Evolutionary conservation across 352 stramenopile genomes (phyloP).

Genomic region (Phytophthora pinifolia): DNA sequence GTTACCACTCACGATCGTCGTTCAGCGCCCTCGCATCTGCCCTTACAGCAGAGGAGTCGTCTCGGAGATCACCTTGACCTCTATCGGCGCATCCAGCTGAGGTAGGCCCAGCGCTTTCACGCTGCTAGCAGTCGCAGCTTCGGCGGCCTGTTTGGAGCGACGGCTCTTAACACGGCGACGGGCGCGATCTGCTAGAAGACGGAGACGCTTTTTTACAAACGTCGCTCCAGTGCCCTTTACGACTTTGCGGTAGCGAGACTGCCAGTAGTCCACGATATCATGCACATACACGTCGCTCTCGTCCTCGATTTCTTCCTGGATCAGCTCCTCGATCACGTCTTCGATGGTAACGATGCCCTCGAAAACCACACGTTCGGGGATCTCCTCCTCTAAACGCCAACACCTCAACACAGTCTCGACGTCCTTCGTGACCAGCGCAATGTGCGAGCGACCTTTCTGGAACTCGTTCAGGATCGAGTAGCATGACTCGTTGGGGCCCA

Average conservation of each 20-base stretch:
- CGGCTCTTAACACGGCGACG: constrained; percentile 41
- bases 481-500: constrained; percentile 79
- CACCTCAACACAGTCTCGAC: constrained; percentile 49
- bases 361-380: constrained; percentile 58
- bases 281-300: constrained; percentile 83
- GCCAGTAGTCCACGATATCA: constrained; percentile 66
- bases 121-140: constrained; percentile 17
- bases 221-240: constrained; percentile 34
- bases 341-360: constrained; percentile 93
- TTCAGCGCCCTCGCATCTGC: background rate
- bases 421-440: constrained; percentile 77
- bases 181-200: constrained; percentile 37
- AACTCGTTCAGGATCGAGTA: constrained; percentile 92
- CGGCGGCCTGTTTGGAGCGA: constrained; percentile 29
- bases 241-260: constrained; percentile 28
- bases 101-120: constrained; percentile 8
- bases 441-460: constrained; percentile 85
- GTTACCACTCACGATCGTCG: background rate
- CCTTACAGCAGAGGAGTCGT: constrained; percentile 46
- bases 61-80: constrained; percentile 55
- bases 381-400: constrained; percentile 48
- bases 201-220: constrained; percentile 46
- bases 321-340: constrained; percentile 93
- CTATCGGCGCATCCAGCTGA: constrained; percentile 32
- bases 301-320: constrained; percentile 92